Evolutionary conservation across 352 stramenopile genomes (phyloP).

Genomic region (Plasmopara viticola): DNA sequence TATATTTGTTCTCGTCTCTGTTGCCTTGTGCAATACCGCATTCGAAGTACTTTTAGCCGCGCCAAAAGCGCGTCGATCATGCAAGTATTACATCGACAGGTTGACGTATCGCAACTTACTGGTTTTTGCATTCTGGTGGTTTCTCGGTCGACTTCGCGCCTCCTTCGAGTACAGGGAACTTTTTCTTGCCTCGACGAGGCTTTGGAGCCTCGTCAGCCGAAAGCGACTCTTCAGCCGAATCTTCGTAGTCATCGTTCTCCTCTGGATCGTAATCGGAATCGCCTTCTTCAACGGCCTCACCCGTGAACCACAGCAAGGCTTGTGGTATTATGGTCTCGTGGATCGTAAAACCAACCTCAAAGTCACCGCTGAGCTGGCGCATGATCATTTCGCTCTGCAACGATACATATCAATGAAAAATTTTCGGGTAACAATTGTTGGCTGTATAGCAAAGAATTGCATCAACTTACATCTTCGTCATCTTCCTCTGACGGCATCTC

Average conservation of each 20-base stretch:
- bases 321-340: constrained; percentile 86
- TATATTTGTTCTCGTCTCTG: no score
- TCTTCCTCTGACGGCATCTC: constrained; percentile 84
- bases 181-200: constrained; percentile 55
- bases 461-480: constrained; percentile 61
- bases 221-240: constrained; percentile 60
- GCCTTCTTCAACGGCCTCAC: constrained; percentile 67
- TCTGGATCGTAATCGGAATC: constrained; percentile 81
- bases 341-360: constrained; percentile 83
- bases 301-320: constrained; percentile 83
- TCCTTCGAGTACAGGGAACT: constrained; percentile 65
- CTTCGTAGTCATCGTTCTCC: constrained; percentile 63
- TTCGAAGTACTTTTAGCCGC: no score
- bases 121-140: constrained; percentile 86
- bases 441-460: no score
- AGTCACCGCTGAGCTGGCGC: constrained; percentile 76
- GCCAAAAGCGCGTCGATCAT: no score
- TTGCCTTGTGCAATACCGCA: no score
- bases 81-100: no score
- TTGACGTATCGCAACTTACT: constrained; percentile 37
- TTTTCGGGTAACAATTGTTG: no score
- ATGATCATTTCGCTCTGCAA: constrained; percentile 79
- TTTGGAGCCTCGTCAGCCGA: constrained; percentile 49
- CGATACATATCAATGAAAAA: constrained; percentile 6
- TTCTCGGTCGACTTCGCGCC: constrained; percentile 65